A percentile compares a stretch with the other conserved stretches of the same genome.
These are phyloP conservation scores for Rubroboletus satanas DNA, from an alignment of 768 basidiomycete species.

Conservation along the genomic window DNA sequence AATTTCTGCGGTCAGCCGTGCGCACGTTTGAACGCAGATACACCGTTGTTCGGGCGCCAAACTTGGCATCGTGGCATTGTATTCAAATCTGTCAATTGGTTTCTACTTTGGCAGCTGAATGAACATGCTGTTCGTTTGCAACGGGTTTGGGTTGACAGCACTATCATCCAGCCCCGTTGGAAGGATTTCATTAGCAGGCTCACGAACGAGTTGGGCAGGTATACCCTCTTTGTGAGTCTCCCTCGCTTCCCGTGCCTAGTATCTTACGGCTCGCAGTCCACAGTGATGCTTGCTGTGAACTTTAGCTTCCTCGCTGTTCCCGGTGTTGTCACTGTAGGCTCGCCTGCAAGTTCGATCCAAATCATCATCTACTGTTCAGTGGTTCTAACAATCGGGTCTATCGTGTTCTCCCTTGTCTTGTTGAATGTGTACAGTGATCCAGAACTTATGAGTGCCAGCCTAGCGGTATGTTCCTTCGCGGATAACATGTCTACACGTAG, in stretches of 20 bases:
- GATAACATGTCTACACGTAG: no score
- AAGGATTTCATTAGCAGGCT: slow-evolving; percentile 10
- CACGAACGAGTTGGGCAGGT: slow-evolving; percentile 4
- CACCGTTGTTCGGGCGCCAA: slow-evolving; percentile 4
- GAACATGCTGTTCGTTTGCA: slow-evolving; percentile 14
- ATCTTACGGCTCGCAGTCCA: slow-evolving; percentile 1
- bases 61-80: slow-evolving; percentile 1
- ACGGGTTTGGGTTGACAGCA: slow-evolving; percentile 12
- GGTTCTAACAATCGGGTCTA: slow-evolving; percentile 8
- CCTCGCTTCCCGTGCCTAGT: background rate
- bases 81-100: background rate
- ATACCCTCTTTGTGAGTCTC: slow-evolving; percentile 10
- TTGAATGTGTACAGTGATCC: slow-evolving; percentile 13
- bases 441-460: background rate
- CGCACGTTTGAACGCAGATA: slow-evolving; percentile 12
- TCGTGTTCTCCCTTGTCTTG: slow-evolving; percentile 11
- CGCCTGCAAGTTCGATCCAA: background rate
- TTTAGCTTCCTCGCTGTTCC: no score
- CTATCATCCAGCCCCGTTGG: slow-evolving; percentile 11
- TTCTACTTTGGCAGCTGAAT: slow-evolving; percentile 5
- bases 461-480: slow-evolving; percentile 3
- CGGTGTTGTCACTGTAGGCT: background rate
- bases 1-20: slow-evolving; percentile 11
- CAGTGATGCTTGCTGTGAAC: no score
- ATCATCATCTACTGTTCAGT: slow-evolving; percentile 13